Evolutionary conservation across 2,329 filamentous ascomycete genomes (phyloP), one percentile per base, ranked within the genome.

Genomic region (Fusarium keratoplasticum): DNA sequence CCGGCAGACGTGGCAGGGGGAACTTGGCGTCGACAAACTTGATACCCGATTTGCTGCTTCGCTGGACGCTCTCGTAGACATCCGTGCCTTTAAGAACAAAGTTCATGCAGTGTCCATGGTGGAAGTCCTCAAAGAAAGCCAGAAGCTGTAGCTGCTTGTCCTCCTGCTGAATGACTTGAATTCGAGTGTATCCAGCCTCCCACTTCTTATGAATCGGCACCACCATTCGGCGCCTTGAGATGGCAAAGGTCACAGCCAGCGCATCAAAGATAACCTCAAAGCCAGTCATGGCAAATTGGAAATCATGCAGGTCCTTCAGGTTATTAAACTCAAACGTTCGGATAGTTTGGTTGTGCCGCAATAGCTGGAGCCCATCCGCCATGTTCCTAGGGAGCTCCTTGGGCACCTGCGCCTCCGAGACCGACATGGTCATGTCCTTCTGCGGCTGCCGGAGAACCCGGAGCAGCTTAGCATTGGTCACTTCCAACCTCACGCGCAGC

Each of bases 191-290:
- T n/a, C 88, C 90, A 3, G 95, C 94, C 80, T 97, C 95, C 94
- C 94, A 97, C 82, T 96, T 96, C 84, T 98, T 97, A 85, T 97
- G 94, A 74, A 98, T 96, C 0, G 94, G 94, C 18, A 97, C 94
- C 14, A 98, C 94, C 92, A 95, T 96, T 74, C 94, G 90, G 58
- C 94, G 91, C 33, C 95, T 91, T 2, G 95, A 92, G 74, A 98
- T 97, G 67, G 93, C 91, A 81, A 98, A 94, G 0, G 90, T 91
- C 9, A 89, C 86, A 7, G 94, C 94, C 61, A 94, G 83, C 8
- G 91, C 90, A 79, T 95, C 93, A 75, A 92, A 95, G 9, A 93
- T 84, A 18, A 98, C 94, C 29, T 87, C 87, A 82, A 93, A 97
- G 0, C 95, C 94, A 0, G 95, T 97, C 65, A 97, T 85, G 4